Conservation (phyloP, 768 basidiomycete species). For the Fistulinella prunicolor region DNA sequence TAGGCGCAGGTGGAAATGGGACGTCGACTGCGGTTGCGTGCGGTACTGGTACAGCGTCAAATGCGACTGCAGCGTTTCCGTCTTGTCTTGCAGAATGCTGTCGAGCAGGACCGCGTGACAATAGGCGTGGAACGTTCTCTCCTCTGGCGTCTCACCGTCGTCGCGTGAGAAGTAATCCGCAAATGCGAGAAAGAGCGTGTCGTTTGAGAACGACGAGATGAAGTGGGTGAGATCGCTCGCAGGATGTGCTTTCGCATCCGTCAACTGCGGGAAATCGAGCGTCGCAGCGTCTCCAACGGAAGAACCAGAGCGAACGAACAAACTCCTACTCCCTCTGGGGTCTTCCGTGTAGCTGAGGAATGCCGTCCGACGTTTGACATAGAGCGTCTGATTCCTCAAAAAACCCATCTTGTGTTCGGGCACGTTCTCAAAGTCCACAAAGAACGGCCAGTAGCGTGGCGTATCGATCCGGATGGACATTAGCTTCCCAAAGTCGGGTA, state of each 20-base stretch:
- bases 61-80: conserved; percentile 71
- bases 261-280: conserved; percentile 79
- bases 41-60: conserved; percentile 70
- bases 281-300: conserved; percentile 82
- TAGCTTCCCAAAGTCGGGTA: conserved; percentile 83
- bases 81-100: conserved; percentile 89
- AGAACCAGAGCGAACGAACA: conserved; percentile 85
- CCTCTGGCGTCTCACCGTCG: conserved; percentile 54
- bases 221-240: conserved; percentile 79
- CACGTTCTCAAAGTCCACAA: conserved; percentile 70
- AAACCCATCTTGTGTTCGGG: conserved; percentile 67
- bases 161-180: conserved; percentile 74
- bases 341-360: conserved; percentile 94
- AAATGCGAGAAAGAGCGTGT: conserved; percentile 74
- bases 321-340: conserved; percentile 86
- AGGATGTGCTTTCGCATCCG: conserved; percentile 61
- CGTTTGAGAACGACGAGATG: conserved; percentile 84
- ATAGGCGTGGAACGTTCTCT: conserved; percentile 64
- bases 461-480: conserved; percentile 86
- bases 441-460: conserved; percentile 93
- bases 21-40: conserved; percentile 52
- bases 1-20: conserved; percentile 62
- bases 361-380: conserved; percentile 88
- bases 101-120: conserved; percentile 79
- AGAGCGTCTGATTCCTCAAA: conserved; percentile 76